These are phyloP conservation scores for Cutaneotrichosporon sp. DNA, from an alignment of 1,284 basidiomycete species.

Conservation along the genomic window DNA sequence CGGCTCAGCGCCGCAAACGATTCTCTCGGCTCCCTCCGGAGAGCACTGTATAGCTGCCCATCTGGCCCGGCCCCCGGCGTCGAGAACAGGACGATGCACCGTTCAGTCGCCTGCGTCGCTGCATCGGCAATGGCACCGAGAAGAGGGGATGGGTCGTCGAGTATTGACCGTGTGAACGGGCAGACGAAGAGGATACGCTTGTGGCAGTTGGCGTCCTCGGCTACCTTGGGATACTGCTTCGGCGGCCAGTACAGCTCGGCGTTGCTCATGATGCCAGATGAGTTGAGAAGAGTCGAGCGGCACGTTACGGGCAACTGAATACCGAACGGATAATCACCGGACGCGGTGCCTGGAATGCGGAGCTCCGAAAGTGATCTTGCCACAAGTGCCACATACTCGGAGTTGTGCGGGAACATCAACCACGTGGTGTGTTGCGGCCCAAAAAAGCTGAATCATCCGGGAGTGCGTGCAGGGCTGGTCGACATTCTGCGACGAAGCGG, in stretches of 20 bases:
- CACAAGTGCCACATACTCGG: too few relatives aligned
- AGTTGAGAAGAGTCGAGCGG: too few relatives aligned
- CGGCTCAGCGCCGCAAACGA: constrained; percentile 36
- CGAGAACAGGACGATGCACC: constrained; percentile 32
- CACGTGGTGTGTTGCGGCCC: too few relatives aligned
- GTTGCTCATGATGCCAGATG: background rate
- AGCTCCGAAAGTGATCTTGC: too few relatives aligned
- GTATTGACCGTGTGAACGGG: constrained; percentile 31
- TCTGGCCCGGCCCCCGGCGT: constrained; percentile 14
- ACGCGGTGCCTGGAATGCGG: background rate
- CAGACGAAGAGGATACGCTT: constrained; percentile 27
- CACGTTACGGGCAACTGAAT: background rate
- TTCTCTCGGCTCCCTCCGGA: constrained; percentile 17
- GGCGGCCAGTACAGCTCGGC: background rate
- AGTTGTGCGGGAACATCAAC: too few relatives aligned
- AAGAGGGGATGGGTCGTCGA: constrained; percentile 23
- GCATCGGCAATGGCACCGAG: constrained; percentile 23
- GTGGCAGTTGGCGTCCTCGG: background rate
- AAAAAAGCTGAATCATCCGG: too few relatives aligned
- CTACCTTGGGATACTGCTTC: background rate
- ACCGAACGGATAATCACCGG: constrained; percentile 18
- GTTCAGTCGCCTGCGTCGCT: constrained; percentile 16
- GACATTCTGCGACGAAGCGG: background rate
- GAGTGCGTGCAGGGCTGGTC: too few relatives aligned
- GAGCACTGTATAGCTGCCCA: constrained; percentile 26